Evolutionary conservation across 176 grass and related monocot genomes (phyloP), one percentile per base, ranked within the genome.

Genomic region (Cenchrus purpureus): DNA sequence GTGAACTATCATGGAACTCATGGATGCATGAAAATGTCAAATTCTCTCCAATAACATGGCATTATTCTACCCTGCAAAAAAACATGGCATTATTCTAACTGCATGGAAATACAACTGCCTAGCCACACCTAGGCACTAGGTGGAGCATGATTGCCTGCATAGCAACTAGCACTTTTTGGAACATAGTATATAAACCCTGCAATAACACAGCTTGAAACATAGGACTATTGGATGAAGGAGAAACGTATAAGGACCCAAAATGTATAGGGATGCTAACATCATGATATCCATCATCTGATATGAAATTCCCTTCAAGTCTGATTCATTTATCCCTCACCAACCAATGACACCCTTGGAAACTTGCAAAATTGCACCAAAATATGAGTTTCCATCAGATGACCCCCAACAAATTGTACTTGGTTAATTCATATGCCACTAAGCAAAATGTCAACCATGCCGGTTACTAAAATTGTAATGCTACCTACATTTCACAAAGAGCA

Each of bases 301-400:
- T 31, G 11, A 65, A 12, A 22, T 17, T 80, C 62, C 62, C 5
- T 15, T 29, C 29, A 68, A 40, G 63, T 68, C 62, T 50, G 17
- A 54, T 20, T 45, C 22, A 50, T 79, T 79, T 63, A 79, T 31
- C 8, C 4, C 34, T 3, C 34, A 34, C 34, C 34, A 34, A 34
- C 34, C 34, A 34, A 34, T 34, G 34, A 34, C 34, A 34, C 34
- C 34, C 43, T 50, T 19, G 44, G 25, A 50, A 65, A 79, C 43
- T 79, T 79, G n/a, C 43, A 63, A 64, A 8, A 72, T 50, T 6
- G 48, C 45, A 72, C n/a, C n/a, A 50, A 71, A n/a, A 49, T 22
- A 46, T 12, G 68, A 7, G 48, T 42, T 22, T 28, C 5, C 34
- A 61, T 11, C 8, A 17, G 14, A 42, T 40, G 4, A 25, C 29